phyloP scores from a whole-genome alignment of 2,329 filamentous ascomycete species.

The Neurospora sp. region DNA sequence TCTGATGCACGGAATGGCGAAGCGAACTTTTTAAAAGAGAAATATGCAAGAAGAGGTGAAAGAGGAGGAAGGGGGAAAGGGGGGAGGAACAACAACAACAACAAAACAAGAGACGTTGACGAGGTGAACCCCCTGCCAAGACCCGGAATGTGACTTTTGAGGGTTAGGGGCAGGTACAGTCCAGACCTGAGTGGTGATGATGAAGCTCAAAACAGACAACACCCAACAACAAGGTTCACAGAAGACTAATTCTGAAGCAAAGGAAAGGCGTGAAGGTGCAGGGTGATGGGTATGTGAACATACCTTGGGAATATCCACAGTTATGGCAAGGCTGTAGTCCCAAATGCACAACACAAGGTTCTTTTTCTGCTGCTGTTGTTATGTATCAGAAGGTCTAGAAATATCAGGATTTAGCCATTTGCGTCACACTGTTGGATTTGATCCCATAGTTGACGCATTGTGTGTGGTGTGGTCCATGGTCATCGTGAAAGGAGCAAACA shows the following conservation, averaged over 20 bases:
- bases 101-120: background rate
- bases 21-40: background rate
- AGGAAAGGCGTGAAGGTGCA: background rate
- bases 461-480: background rate
- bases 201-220: background rate
- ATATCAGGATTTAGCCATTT: background rate
- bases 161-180: background rate
- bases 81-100: background rate
- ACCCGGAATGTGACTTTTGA: background rate
- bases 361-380: background rate
- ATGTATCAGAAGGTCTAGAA: background rate
- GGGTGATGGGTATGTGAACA: background rate
- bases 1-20: background rate
- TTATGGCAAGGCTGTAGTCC: background rate
- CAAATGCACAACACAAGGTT: background rate
- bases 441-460: background rate
- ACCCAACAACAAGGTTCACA: background rate
- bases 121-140: background rate
- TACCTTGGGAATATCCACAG: background rate
- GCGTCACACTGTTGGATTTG: background rate
- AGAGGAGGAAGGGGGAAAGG: background rate
- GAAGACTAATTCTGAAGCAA: background rate
- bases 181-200: background rate
- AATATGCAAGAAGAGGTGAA: background rate
- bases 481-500: background rate